These are phyloP conservation scores for Sinapis alba DNA, from an alignment of 441 rosid species.

Conservation along the genomic window DNA sequence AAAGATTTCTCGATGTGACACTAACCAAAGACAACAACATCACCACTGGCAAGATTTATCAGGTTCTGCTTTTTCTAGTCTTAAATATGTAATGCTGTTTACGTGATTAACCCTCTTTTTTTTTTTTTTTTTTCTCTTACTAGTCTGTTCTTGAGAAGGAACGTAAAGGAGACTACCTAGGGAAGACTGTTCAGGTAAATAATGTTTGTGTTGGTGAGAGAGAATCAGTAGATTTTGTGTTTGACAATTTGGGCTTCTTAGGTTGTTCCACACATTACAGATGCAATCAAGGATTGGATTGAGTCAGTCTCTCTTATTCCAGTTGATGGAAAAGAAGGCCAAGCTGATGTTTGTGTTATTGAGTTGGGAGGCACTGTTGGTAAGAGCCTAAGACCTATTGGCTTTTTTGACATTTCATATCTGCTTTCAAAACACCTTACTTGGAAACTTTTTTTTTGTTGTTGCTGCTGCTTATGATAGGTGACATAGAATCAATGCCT, in stretches of 20 bases:
- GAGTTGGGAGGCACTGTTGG: constrained; percentile 83
- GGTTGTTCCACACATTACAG: constrained; percentile 83
- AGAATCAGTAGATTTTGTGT: no score
- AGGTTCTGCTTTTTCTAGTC: constrained; percentile 57
- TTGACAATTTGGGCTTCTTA: no score
- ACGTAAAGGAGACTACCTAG: constrained; percentile 72
- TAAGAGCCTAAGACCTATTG: constrained; percentile 43
- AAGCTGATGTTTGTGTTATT: constrained; percentile 75
- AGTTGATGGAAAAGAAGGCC: constrained; percentile 72
- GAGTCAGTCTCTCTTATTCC: constrained; percentile 63
- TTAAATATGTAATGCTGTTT: no score
- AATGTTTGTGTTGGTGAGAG: no score
- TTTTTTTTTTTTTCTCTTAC: constrained; percentile 23
- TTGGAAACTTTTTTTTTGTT: not conserved
- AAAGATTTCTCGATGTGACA: constrained; percentile 72
- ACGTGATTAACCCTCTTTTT: no score
- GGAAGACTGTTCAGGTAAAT: constrained; percentile 90
- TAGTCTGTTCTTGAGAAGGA: constrained; percentile 85
- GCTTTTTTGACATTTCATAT: not conserved
- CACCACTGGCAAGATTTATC: constrained; percentile 81
- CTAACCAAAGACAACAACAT: constrained; percentile 74
- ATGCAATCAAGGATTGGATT: constrained; percentile 73
- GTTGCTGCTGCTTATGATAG: constrained; percentile 34
- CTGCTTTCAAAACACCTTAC: not conserved
- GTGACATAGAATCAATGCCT: constrained; percentile 77